Evolutionary conservation across 148 eudicot genomes (phyloP).

Genomic region (Rhododendron kiyosumense): DNA sequence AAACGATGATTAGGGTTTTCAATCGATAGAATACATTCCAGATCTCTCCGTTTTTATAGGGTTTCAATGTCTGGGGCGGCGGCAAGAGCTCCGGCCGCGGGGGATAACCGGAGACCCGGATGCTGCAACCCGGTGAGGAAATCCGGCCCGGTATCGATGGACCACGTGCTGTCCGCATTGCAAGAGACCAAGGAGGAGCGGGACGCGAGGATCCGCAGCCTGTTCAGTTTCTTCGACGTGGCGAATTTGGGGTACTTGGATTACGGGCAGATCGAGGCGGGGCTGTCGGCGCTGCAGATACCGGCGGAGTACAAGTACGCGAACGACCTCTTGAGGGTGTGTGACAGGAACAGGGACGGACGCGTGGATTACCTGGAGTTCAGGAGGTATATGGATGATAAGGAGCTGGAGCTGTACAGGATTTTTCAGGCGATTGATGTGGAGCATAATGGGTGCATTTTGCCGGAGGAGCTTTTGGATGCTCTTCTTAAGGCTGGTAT

Average conservation of each 20-base stretch:
- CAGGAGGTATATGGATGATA: constrained; percentile 90
- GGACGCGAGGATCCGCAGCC: constrained; percentile 56
- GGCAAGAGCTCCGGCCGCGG: constrained; percentile 6
- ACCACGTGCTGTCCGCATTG: constrained; percentile 74
- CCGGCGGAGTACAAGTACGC: constrained; percentile 93
- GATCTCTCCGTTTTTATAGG: constrained; percentile 5
- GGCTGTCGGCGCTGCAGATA: constrained; percentile 68
- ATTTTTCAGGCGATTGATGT: constrained; percentile 96
- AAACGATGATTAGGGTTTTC: not conserved
- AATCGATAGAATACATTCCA: not conserved
- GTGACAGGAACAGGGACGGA: constrained; percentile 83
- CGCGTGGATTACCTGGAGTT: constrained; percentile 85
- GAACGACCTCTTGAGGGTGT: constrained; percentile 67
- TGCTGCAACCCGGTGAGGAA: constrained; percentile 74
- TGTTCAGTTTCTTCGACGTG: constrained; percentile 70
- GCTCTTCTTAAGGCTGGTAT: constrained; percentile 96
- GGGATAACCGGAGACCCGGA: constrained; percentile 17
- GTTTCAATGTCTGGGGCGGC: constrained; percentile 12
- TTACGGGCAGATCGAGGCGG: constrained; percentile 57
- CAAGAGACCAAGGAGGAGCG: constrained; percentile 85
- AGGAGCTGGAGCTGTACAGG: constrained; percentile 90
- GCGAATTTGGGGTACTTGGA: constrained; percentile 67
- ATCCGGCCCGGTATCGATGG: constrained; percentile 65
- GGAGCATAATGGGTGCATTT: constrained; percentile 92
- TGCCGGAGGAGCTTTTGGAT: constrained; percentile 95